Conservation (phyloP, 2,329 filamentous ascomycete genomes). For the Amauroascus verrucosus region DNA sequence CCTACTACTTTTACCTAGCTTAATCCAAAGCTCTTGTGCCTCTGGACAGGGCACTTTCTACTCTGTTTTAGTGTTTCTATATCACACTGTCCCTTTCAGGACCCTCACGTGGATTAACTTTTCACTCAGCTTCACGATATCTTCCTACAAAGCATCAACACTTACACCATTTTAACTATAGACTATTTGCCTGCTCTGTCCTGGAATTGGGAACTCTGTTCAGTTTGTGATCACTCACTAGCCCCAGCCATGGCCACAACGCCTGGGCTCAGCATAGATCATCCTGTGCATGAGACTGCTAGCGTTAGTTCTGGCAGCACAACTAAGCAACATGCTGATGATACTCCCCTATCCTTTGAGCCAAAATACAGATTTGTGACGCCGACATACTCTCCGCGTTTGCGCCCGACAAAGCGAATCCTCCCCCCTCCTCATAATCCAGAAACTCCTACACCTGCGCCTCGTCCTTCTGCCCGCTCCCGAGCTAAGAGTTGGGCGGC, state of each 20-base stretch:
- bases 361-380: constrained; percentile 3
- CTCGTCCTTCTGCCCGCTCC: background rate
- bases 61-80: background rate
- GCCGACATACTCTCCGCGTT: background rate
- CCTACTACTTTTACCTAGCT: background rate
- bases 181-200: background rate
- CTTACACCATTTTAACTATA: background rate
- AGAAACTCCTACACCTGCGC: constrained; percentile 11
- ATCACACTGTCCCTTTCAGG: background rate
- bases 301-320: background rate
- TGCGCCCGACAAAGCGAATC: background rate
- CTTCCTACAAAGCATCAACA: background rate
- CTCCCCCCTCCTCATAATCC: constrained; percentile 1
- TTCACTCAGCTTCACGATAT: background rate
- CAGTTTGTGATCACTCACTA: background rate
- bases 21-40: background rate
- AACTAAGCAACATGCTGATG: background rate
- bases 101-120: background rate
- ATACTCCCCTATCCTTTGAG: background rate
- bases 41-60: background rate
- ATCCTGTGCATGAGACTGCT: background rate
- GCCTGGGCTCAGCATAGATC: background rate
- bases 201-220: background rate
- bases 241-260: background rate
- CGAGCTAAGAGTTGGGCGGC: constrained; percentile 14